Conservation (phyloP, 148 eudicot genomes). For the Rheum nobile region DNA sequence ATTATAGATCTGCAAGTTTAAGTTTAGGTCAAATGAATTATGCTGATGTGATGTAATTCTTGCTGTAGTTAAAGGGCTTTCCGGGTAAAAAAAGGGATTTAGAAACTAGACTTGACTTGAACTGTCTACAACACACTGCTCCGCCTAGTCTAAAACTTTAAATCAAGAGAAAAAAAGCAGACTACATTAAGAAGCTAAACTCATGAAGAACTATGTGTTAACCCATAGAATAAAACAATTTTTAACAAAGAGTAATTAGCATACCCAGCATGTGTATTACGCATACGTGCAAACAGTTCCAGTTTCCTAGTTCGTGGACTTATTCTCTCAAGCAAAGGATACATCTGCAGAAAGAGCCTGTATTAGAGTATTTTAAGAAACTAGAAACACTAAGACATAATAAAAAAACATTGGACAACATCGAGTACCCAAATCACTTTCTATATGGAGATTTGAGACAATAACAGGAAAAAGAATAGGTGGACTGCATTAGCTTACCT, state of each 20-base stretch:
- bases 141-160: too few species aligned
- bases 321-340: conserved; percentile 86
- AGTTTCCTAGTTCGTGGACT: conserved; percentile 91
- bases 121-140: too few species aligned
- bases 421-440: neutral
- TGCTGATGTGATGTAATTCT: too few species aligned
- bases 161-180: too few species aligned
- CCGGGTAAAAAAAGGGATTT: too few species aligned
- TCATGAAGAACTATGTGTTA: too few species aligned
- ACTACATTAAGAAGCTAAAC: too few species aligned
- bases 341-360: conserved; percentile 48
- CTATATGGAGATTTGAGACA: neutral
- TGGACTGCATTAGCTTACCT: conserved; percentile 30
- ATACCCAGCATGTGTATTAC: conserved; percentile 92
- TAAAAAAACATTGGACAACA: neutral
- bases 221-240: too few species aligned
- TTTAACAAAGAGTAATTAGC: too few species aligned
- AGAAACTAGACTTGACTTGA: too few species aligned
- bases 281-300: conserved; percentile 97
- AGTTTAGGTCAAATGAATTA: neutral
- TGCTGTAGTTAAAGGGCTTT: too few species aligned
- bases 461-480: neutral
- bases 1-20: conserved; percentile 32
- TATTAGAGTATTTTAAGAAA: neutral
- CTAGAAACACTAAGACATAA: neutral